A percentile compares a stretch with the other conserved stretches of the same genome.
These are phyloP conservation scores for Sinapis alba DNA, from an alignment of 441 rosid genomes.

Conservation along the genomic window DNA sequence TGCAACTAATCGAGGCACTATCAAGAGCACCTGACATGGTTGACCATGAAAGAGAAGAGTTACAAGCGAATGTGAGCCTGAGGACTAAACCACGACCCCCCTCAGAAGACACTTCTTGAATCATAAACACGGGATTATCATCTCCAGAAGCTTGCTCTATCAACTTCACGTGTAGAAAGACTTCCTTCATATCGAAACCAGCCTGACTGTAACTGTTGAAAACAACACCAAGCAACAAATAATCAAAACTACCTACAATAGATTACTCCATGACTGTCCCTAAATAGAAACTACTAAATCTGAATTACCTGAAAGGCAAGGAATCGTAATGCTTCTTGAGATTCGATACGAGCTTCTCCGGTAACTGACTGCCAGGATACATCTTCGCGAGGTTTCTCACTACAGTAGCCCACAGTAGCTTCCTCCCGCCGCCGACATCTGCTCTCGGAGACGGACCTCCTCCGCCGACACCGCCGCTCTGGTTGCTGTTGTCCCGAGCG, in stretches of 20 bases:
- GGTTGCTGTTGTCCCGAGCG: conserved; percentile 45
- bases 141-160: conserved; percentile 89
- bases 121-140: conserved; percentile 70
- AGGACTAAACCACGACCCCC: conserved; percentile 59
- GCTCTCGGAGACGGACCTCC: conserved; percentile 30
- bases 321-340: conserved; percentile 95
- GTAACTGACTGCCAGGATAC: conserved; percentile 92
- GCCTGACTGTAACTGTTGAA: conserved; percentile 77
- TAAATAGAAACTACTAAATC: conserved; percentile 16
- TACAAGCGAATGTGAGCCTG: conserved; percentile 81
- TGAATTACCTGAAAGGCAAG: conserved; percentile 75
- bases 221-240: conserved; percentile 19
- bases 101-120: conserved; percentile 68
- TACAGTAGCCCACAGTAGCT: conserved; percentile 85
- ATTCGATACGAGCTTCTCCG: conserved; percentile 93
- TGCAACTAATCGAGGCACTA: conserved; percentile 73
- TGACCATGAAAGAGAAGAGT: conserved; percentile 78
- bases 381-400: conserved; percentile 86
- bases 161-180: conserved; percentile 85
- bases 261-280: conserved; percentile 19
- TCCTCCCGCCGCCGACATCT: conserved; percentile 49
- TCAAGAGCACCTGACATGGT: conserved; percentile 79
- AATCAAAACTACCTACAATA: background rate
- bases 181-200: conserved; percentile 92
- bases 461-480: conserved; percentile 17